phyloP scores from a whole-genome alignment of 2,329 filamentous ascomycete genomes.

The Talaromyces sp. region DNA sequence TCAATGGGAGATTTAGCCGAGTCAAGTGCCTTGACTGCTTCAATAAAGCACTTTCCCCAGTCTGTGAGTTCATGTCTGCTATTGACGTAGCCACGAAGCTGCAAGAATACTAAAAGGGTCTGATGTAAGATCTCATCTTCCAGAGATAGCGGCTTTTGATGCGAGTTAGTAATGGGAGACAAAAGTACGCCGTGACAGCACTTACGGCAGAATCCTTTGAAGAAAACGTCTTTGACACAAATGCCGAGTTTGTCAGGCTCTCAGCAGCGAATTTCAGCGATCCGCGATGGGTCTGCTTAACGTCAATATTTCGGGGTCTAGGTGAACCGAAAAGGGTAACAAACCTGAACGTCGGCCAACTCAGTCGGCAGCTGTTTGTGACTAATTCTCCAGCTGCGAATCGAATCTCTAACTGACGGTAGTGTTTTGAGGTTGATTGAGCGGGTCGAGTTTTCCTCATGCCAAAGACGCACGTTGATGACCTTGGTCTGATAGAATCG shows the following conservation, averaged over 20 bases:
- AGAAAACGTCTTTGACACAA: constrained; percentile 64
- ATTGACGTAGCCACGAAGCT: constrained; percentile 81
- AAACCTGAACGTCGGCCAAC: constrained; percentile 32
- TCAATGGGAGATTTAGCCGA: constrained; percentile 1
- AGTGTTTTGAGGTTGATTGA: constrained; percentile 62
- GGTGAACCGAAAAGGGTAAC: constrained; percentile 8
- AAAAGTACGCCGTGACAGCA: not conserved
- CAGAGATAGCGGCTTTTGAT: constrained; percentile 50
- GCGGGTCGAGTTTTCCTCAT: constrained; percentile 62
- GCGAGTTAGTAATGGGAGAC: constrained; percentile 16
- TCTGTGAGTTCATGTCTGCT: constrained; percentile 71
- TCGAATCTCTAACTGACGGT: constrained; percentile 51
- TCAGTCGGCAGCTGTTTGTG: constrained; percentile 48
- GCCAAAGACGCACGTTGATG: constrained; percentile 79
- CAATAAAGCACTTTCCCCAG: constrained; percentile 77
- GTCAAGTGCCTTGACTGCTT: constrained; percentile 51
- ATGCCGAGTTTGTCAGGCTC: constrained; percentile 65
- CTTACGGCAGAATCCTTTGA: constrained; percentile 48
- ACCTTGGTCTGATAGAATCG: constrained; percentile 78
- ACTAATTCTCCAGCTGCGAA: constrained; percentile 70
- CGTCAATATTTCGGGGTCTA: constrained; percentile 17
- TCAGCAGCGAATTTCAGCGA: constrained; percentile 50
- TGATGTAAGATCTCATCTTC: constrained; percentile 70
- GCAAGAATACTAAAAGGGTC: constrained; percentile 81
- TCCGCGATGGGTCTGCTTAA: constrained; percentile 25